Base-by-base conservation (phyloP, 257 asterid genomes). In the Rubia yunnanensis region DNA sequence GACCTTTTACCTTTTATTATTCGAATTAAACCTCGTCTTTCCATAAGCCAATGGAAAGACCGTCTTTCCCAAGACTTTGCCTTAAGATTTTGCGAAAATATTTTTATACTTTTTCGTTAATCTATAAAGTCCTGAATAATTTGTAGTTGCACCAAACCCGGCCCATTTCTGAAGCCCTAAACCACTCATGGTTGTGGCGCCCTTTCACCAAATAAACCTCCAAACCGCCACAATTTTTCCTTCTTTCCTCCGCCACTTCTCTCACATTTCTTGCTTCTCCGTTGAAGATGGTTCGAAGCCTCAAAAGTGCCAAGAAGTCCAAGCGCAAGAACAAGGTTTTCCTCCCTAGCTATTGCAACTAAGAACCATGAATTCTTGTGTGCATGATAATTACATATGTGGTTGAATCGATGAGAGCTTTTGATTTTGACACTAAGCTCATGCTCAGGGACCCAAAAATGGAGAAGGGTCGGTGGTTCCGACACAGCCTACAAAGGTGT, bases 241-340 rank as follows among this genome's bases (percentile, higher is more conserved):
- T 41, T 8, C 13, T 8, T 13, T 10, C 28, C 26, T 28, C 48
- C 48, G 11, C 60, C 60, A 24, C 69, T n/a, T 5, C 60, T 22
- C 28, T 27, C 36, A 15, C 7, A 27, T 3, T 30, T 2, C 10
- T 6, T 38, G 13, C 10, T n/a, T 27, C 3, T 23, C 55, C 14
- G 18, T 1, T 18, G 48, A 65, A 57, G 52, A 88, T 90, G 96
- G 92, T 67, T 48, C 90, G 96, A 71, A 84, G 95, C 80, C 49
- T 88, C 64, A 91, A 86, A 81, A 86, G 76, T 70, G 80, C 85
- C 53, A 86, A 83, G 53, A 88, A 91, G 64, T 82, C 85, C 11
- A 91, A 91, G 76, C 81, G 90, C 64, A 88, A 84, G 70, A 84
- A 63, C 79, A 84, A 91, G 92, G 96, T 87, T 10, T 39, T 11